A percentile compares a stretch with the other conserved stretches of the same genome.
phyloP scores from a whole-genome alignment of 2,329 filamentous ascomycete species.

The Fusarium sarcochroum region DNA sequence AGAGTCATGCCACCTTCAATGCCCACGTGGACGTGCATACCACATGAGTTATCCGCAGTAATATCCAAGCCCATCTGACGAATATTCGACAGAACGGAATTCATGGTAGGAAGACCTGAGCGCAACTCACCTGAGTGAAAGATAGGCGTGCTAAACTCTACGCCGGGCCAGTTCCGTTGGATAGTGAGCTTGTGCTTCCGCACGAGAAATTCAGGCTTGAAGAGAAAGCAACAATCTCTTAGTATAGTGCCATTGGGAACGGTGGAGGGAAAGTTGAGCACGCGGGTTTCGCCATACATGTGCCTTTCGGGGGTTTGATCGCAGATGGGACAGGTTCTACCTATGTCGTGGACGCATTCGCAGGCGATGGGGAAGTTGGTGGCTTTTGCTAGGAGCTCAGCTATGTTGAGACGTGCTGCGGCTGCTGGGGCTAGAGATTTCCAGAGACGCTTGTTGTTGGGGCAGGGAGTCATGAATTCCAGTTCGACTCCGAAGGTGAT shows the following conservation, averaged over 20 bases:
- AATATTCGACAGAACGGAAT: slow-evolving; percentile 18
- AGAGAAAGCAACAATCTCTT: slow-evolving; percentile 20
- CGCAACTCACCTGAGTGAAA: slow-evolving; percentile 34
- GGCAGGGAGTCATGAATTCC: slow-evolving; percentile 37
- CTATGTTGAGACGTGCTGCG: slow-evolving; percentile 18
- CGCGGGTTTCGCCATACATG: neutral
- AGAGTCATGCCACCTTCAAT: slow-evolving; percentile 42
- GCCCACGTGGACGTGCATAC: slow-evolving; percentile 48
- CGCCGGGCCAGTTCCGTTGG: slow-evolving; percentile 19
- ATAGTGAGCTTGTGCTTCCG: neutral
- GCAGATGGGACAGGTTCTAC: slow-evolving; percentile 4
- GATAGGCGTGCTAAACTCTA: slow-evolving; percentile 43
- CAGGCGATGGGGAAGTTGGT: slow-evolving; percentile 8
- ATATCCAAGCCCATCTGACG: slow-evolving; percentile 18
- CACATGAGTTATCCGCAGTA: slow-evolving; percentile 38
- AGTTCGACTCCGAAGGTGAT: slow-evolving; percentile 45
- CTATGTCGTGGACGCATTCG: slow-evolving; percentile 3
- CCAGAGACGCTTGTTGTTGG: neutral
- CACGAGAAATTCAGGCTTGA: slow-evolving; percentile 29
- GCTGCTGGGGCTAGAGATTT: neutral
- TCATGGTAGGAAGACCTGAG: slow-evolving; percentile 23
- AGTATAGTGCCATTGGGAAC: neutral
- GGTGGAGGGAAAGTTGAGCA: neutral
- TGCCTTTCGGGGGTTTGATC: neutral
- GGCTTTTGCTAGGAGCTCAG: neutral